phyloP scores from a whole-genome alignment of 208 protist species.

The Trypanosoma theileri region DNA sequence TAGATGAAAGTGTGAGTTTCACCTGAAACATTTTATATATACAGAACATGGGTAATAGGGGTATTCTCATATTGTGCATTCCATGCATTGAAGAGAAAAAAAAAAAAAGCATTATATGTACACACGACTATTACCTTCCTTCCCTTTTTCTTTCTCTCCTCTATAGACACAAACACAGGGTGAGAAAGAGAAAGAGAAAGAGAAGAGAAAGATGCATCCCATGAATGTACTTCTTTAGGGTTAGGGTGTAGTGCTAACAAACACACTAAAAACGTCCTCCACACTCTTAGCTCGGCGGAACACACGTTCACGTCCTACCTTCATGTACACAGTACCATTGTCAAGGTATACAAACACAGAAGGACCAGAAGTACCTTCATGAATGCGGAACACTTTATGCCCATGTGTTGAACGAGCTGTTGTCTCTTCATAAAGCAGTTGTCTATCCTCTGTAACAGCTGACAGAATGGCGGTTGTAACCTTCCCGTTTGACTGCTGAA shows the following conservation, averaged over 20 bases:
- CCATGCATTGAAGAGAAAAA: background rate
- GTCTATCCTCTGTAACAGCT: slow-evolving; percentile 67
- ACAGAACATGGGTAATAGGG: background rate
- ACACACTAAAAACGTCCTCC: slow-evolving; percentile 63
- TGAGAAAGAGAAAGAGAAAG: background rate
- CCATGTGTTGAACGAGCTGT: slow-evolving; percentile 54
- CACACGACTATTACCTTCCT: background rate
- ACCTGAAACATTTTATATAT: too few species aligned
- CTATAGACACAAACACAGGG: background rate
- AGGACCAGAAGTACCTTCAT: slow-evolving; percentile 30
- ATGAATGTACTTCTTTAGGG: background rate
- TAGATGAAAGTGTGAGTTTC: too few species aligned
- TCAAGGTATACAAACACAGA: slow-evolving; percentile 75
- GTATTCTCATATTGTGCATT: background rate
- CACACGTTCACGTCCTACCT: slow-evolving; percentile 31
- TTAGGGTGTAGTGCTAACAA: background rate
- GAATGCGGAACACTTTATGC: slow-evolving; percentile 68
- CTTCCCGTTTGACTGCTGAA: slow-evolving; percentile 66
- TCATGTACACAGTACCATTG: slow-evolving; percentile 64
- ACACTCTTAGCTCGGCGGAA: slow-evolving; percentile 66
- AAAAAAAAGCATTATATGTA: background rate
- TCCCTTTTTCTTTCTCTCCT: background rate
- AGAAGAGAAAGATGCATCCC: slow-evolving; percentile 1
- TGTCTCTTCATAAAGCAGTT: slow-evolving; percentile 67
- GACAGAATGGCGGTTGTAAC: slow-evolving; percentile 62